Evolutionary conservation across 1,139 yeast genomes (phyloP), one percentile per base, ranked within the genome.

Genomic region (Zygotorulaspora mrakii): DNA sequence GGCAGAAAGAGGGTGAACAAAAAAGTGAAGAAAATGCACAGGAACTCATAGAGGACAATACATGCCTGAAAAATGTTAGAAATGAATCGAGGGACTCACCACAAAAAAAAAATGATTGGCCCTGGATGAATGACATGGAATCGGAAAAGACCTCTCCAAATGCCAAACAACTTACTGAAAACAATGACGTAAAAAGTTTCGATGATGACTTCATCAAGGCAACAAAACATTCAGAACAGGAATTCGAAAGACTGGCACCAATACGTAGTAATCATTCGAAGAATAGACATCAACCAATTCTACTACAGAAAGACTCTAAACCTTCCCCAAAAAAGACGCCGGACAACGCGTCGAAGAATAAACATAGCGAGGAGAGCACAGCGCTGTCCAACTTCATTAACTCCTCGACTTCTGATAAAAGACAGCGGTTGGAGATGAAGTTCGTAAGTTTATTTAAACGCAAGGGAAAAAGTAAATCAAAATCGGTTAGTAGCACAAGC

Each of bases 371-470:
- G 16, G 30, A 26, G 16, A n/a, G 26, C 14, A 17, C 36, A 14
- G 23, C 38, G 9, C 41, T n/a, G 11, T 21, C 23, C 18, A 32
- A 23, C 27, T 28, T 20, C 9, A 20, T 6, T 18, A 28, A 29
- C 6, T 25, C 40, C 12, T 31, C 32, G 20, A 22, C 31, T 12
- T 39, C 28, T 17, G 40, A 39, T 22, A 45, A 36, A 14, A 40
- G 40, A 28, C 45, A 45, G 27, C 45, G 36, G 11, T 39, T 51
- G n/a, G 60, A 54, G 33, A 53, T 55, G 35, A 54, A 55, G 35
- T 50, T 57, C 35, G 58, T 48, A 13, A 53, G 47, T 31, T 43
- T 57, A 13, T 53, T 56, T 39, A 53, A 48, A 37, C 49, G 54
- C 24, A 42, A 42, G 21, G 42, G 39, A 6, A 35, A 39, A 17